phyloP scores from a whole-genome alignment of 805 yeast genomes.

The Hanseniaspora taiwanica region DNA sequence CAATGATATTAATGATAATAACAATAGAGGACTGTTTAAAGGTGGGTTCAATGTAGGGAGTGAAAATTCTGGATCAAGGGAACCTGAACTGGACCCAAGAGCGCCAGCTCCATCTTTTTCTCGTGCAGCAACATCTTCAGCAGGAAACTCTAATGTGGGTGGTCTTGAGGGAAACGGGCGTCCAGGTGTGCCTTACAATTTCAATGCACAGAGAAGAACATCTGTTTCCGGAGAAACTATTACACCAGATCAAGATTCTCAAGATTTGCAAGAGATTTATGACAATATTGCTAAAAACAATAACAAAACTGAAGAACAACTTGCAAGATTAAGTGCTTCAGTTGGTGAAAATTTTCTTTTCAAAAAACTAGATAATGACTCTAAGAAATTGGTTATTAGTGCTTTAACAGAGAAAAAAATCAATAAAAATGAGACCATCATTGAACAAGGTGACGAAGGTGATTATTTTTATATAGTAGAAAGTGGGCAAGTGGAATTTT shows the following conservation, averaged over 20 bases:
- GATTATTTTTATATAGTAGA: constrained; percentile 85
- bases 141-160: constrained; percentile 1
- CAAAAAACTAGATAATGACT: constrained; percentile 64
- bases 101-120: constrained; percentile 16
- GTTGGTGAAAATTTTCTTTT: constrained; percentile 78
- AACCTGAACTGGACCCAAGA: constrained; percentile 12
- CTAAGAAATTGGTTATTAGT: constrained; percentile 62
- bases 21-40: constrained; percentile 13
- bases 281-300: not conserved
- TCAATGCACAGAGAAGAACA: constrained; percentile 74
- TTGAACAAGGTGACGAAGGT: constrained; percentile 88
- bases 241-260: constrained; percentile 55
- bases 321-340: constrained; percentile 51
- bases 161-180: not conserved
- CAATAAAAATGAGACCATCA: constrained; percentile 48
- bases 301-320: constrained; percentile 42
- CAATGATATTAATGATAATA: constrained; percentile 3
- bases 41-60: constrained; percentile 18
- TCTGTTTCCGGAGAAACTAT: constrained; percentile 84
- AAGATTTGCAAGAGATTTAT: constrained; percentile 54
- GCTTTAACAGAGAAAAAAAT: constrained; percentile 70
- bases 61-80: constrained; percentile 10
- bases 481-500: constrained; percentile 69
- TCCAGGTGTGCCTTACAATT: constrained; percentile 37
- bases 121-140: constrained; percentile 9